Conservation (phyloP, 2,329 filamentous ascomycete species). For the Diaporthe vexans region DNA sequence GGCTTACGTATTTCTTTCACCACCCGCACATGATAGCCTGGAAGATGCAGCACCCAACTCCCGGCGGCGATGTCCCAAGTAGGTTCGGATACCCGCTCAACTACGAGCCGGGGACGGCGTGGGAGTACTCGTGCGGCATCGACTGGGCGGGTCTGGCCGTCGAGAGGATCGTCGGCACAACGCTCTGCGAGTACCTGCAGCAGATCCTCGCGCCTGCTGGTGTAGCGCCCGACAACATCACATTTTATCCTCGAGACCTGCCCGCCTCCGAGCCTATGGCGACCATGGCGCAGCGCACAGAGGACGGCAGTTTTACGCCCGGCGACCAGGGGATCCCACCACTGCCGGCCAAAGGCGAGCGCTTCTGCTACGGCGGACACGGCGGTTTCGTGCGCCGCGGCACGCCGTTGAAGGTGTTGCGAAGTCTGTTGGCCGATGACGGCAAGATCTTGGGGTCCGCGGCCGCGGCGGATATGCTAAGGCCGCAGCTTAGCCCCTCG, state of each 20-base stretch:
- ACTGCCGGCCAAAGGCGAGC: slow-evolving; percentile 50
- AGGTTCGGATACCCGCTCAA: slow-evolving; percentile 59
- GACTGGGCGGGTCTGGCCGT: slow-evolving; percentile 69
- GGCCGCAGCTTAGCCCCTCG: slow-evolving; percentile 56
- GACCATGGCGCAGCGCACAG: slow-evolving; percentile 55
- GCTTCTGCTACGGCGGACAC: slow-evolving; percentile 58
- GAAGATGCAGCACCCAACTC: slow-evolving; percentile 49
- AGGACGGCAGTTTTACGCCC: slow-evolving; percentile 52
- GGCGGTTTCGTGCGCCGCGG: slow-evolving; percentile 54
- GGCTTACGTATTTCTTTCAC: slow-evolving; percentile 60
- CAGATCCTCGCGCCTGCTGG: slow-evolving; percentile 60
- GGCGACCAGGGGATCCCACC: slow-evolving; percentile 52
- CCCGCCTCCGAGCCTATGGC: slow-evolving; percentile 54
- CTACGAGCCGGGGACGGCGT: slow-evolving; percentile 65
- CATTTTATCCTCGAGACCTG: slow-evolving; percentile 53
- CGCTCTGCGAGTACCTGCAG: slow-evolving; percentile 59
- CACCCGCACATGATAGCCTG: slow-evolving; percentile 53
- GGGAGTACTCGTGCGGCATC: slow-evolving; percentile 63
- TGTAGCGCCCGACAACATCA: slow-evolving; percentile 55
- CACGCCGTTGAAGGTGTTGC: slow-evolving; percentile 61
- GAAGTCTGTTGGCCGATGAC: slow-evolving; percentile 63
- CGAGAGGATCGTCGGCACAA: slow-evolving; percentile 59
- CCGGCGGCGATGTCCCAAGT: slow-evolving; percentile 54
- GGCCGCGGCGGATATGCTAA: slow-evolving; percentile 62
- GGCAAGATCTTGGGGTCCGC: slow-evolving; percentile 59